Percentiles rank a stretch among this genome's conserved stretches.
Conservation (phyloP, 495 filamentous ascomycete genomes). For the Bacidia rubella region DNA sequence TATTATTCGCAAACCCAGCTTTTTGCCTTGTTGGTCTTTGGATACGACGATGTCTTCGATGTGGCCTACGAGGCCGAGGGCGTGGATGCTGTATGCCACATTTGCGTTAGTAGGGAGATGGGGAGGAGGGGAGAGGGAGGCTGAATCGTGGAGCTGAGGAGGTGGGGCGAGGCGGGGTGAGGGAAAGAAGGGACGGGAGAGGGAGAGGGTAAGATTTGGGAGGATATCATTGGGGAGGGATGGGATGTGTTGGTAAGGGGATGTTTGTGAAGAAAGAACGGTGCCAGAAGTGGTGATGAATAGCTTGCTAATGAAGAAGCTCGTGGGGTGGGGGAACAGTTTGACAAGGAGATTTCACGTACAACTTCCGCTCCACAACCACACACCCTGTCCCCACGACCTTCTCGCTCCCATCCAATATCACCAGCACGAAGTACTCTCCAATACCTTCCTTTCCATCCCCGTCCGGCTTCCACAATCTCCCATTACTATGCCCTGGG, state of each 20-base stretch:
- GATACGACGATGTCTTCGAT: slow-evolving; percentile 97
- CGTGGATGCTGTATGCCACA: slow-evolving; percentile 18
- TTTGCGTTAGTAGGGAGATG: not conserved
- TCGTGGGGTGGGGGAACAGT: too few species aligned
- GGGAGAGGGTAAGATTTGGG: too few species aligned
- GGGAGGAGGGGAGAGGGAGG: slow-evolving; percentile 11
- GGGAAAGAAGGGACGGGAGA: too few species aligned
- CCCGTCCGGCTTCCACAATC: not conserved
- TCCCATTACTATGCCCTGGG: not conserved
- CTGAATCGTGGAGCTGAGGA: too few species aligned
- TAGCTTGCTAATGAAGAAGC: too few species aligned
- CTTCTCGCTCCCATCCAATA: slow-evolving; percentile 53
- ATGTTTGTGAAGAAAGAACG: too few species aligned
- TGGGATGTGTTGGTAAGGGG: too few species aligned
- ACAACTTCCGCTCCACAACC: slow-evolving; percentile 56
- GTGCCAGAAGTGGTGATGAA: too few species aligned
- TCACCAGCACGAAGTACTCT: slow-evolving; percentile 73
- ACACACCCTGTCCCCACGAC: slow-evolving; percentile 81
- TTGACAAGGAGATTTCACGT: too few species aligned
- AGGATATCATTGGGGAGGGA: too few species aligned
- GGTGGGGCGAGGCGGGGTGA: too few species aligned
- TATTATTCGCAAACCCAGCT: slow-evolving; percentile 82
- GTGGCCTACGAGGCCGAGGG: slow-evolving; percentile 55
- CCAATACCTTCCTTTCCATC: slow-evolving; percentile 31
- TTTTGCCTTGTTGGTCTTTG: slow-evolving; percentile 92